A percentile compares a stretch with the other conserved stretches of the same genome.
These are phyloP conservation scores for Eimeria falciformis DNA, from an alignment of 169 alveolate species.

Conservation along the genomic window DNA sequence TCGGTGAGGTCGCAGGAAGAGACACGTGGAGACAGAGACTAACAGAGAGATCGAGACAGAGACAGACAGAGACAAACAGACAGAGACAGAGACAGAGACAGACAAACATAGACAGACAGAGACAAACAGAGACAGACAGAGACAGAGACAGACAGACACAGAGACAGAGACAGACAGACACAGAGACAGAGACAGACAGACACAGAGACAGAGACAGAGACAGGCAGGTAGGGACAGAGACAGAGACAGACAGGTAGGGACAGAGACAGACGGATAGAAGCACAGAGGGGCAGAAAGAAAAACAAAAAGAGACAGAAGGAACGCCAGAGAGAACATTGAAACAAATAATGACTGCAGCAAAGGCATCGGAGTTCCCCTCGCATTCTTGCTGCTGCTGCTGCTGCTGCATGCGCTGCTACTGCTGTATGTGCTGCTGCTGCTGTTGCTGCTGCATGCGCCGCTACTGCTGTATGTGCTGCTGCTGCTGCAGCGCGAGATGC, in stretches of 20 bases:
- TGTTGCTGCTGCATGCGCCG: background rate
- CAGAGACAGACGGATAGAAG: background rate
- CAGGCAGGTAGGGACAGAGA: too few relatives aligned
- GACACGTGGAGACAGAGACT: too few relatives aligned
- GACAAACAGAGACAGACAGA: too few relatives aligned
- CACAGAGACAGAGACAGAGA: too few relatives aligned
- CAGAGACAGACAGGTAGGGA: too few relatives aligned
- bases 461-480: background rate
- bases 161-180: too few relatives aligned
- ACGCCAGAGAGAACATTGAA: too few relatives aligned
- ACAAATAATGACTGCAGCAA: too few relatives aligned
- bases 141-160: background rate
- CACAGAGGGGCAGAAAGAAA: background rate
- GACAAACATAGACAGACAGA: too few relatives aligned
- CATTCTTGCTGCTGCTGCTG: background rate
- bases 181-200: too few relatives aligned
- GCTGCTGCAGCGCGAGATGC: conserved; percentile 46
- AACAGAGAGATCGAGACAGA: background rate
- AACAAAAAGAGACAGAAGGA: too few relatives aligned
- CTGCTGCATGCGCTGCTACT: conserved; percentile 18
- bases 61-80: background rate
- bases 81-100: background rate
- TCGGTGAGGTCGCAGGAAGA: conserved; percentile 7
- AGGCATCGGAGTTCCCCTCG: background rate
- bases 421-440: background rate